Evolutionary conservation across 305 asterid genomes (phyloP).

Genomic region (Striga hermonthica): DNA sequence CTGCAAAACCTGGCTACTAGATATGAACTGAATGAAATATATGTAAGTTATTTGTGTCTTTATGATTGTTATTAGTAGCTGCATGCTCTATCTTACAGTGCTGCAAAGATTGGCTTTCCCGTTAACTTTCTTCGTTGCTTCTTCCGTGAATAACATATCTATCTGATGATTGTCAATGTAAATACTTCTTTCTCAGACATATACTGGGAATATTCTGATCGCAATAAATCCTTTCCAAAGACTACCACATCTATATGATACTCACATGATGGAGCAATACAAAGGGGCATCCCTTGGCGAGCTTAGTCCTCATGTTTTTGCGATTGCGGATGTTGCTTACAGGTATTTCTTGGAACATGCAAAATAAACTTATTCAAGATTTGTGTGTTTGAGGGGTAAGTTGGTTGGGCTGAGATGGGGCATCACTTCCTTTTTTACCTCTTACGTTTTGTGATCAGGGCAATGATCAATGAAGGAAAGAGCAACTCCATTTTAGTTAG

Average conservation of each 20-base stretch:
- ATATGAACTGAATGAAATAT: constrained; percentile 98
- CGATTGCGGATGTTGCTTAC: constrained; percentile 95
- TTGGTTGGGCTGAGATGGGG: constrained; percentile 23
- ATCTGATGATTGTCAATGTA: constrained; percentile 24
- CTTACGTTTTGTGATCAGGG: constrained; percentile 51
- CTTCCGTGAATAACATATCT: constrained; percentile 19
- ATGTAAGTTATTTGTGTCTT: constrained; percentile 54
- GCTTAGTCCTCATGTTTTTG: constrained; percentile 99
- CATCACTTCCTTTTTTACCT: constrained; percentile 23
- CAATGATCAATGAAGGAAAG: constrained; percentile 89
- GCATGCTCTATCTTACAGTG: background rate
- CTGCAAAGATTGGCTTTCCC: constrained; percentile 19
- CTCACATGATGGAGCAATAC: constrained; percentile 99
- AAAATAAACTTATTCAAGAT: constrained; percentile 8
- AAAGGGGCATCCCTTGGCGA: constrained; percentile 97
- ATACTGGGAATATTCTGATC: constrained; percentile 95
- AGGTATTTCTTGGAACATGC: constrained; percentile 47
- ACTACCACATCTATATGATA: constrained; percentile 95
- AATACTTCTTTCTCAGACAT: constrained; percentile 58
- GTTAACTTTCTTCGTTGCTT: constrained; percentile 20
- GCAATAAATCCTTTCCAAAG: constrained; percentile 99
- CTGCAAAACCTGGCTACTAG: constrained; percentile 88
- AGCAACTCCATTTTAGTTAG: constrained; percentile 99
- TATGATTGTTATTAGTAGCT: constrained; percentile 9
- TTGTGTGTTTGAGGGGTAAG: constrained; percentile 17